These are phyloP conservation scores for Moelleriella libera DNA, from an alignment of 2,329 filamentous ascomycete genomes.

Conservation along the genomic window DNA sequence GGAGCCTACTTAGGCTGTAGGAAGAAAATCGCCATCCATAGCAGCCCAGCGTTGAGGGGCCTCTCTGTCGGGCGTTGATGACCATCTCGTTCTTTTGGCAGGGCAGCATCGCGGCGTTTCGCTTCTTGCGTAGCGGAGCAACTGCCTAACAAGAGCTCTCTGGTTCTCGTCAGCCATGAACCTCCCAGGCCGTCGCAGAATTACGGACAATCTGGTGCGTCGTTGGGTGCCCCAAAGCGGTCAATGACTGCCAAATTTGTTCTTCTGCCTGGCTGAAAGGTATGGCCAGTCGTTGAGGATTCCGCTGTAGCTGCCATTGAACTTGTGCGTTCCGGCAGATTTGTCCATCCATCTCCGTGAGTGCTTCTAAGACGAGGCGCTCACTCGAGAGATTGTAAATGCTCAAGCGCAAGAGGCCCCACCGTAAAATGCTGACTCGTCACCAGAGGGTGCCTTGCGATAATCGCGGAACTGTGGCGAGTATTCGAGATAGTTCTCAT, in stretches of 20 bases:
- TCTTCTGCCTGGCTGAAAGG: constrained; percentile 5
- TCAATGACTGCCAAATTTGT: constrained; percentile 9
- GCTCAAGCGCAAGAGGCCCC: background rate
- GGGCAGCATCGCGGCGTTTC: constrained; percentile 17
- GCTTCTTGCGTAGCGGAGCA: constrained; percentile 16
- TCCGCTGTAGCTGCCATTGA: constrained; percentile 8
- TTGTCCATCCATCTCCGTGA: background rate
- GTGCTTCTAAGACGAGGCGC: background rate
- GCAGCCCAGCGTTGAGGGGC: constrained; percentile 16
- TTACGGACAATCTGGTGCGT: background rate
- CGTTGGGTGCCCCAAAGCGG: constrained; percentile 14
- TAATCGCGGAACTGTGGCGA: too few species aligned
- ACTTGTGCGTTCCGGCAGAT: background rate
- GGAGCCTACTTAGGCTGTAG: constrained; percentile 14
- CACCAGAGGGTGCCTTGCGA: too few species aligned
- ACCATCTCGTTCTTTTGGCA: constrained; percentile 14
- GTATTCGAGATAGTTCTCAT: too few species aligned
- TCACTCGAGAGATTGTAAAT: background rate
- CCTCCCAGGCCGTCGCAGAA: background rate
- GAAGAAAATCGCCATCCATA: constrained; percentile 13
- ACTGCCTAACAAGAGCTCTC: constrained; percentile 2
- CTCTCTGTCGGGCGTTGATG: constrained; percentile 11
- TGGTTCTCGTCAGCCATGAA: background rate
- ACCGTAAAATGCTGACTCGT: too few species aligned
- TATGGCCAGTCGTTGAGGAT: constrained; percentile 1